Percentiles rank a stretch among this genome's conserved stretches.
Evolutionary conservation across 2,329 filamentous ascomycete genomes (phyloP).

Genomic region (Thielaviopsis populi): DNA sequence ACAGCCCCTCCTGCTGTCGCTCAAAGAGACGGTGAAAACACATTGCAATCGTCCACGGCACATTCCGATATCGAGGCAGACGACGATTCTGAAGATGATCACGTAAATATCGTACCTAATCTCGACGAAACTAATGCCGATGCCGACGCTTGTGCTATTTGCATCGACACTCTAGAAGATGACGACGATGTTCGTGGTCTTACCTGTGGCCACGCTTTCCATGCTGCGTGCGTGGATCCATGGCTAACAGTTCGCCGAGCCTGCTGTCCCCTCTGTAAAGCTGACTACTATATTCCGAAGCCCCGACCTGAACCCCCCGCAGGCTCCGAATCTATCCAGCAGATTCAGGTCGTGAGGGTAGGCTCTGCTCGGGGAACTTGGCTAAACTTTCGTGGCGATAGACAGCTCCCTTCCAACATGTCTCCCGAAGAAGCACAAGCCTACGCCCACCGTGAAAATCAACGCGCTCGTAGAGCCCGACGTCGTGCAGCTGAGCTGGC

Average conservation of each 20-base stretch:
- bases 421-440: slow-evolving; percentile 17
- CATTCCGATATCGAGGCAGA: slow-evolving; percentile 33
- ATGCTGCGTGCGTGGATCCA: slow-evolving; percentile 86
- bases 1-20: slow-evolving; percentile 10
- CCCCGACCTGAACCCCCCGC: slow-evolving; percentile 45
- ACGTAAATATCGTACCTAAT: slow-evolving; percentile 63
- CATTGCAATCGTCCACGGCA: slow-evolving; percentile 13
- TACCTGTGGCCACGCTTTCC: slow-evolving; percentile 95
- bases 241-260: slow-evolving; percentile 91
- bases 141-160: slow-evolving; percentile 91
- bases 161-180: slow-evolving; percentile 84
- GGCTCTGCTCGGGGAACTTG: slow-evolving; percentile 33
- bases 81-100: slow-evolving; percentile 60
- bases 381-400: slow-evolving; percentile 24
- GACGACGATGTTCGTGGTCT: slow-evolving; percentile 90
- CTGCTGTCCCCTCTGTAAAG: slow-evolving; percentile 94
- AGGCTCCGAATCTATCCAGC: slow-evolving; percentile 20
- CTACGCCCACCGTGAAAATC: slow-evolving; percentile 9
- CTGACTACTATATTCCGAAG: slow-evolving; percentile 93
- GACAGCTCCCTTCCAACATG: slow-evolving; percentile 24
- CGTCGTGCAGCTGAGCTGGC: slow-evolving; percentile 10
- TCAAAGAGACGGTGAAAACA: slow-evolving; percentile 5
- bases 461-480: slow-evolving; percentile 11
- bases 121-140: slow-evolving; percentile 50
- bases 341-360: slow-evolving; percentile 28